Evolutionary conservation across 2,329 filamentous ascomycete genomes (phyloP).

Genomic region (Pseudogymnoascus sp.): DNA sequence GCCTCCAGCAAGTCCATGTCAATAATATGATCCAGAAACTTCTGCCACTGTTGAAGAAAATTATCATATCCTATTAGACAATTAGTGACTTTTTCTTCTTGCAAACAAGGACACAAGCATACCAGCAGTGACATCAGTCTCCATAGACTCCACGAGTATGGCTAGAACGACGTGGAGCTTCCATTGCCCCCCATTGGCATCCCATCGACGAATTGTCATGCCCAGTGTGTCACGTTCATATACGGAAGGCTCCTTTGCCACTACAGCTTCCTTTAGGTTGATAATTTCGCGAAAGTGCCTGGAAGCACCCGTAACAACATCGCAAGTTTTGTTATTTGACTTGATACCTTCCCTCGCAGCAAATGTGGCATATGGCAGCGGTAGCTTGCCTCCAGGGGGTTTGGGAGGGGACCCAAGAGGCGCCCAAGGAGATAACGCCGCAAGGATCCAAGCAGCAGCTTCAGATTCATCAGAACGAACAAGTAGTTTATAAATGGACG

Average conservation of each 20-base stretch:
- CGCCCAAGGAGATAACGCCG: constrained; percentile 68
- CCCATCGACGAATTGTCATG: constrained; percentile 69
- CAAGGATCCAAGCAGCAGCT: constrained; percentile 72
- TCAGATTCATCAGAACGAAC: constrained; percentile 55
- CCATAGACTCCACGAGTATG: constrained; percentile 55
- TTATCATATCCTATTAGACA: constrained; percentile 22
- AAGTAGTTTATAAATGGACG: constrained; percentile 47
- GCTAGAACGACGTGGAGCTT: constrained; percentile 62
- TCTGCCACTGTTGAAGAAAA: constrained; percentile 45
- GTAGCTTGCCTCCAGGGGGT: constrained; percentile 38
- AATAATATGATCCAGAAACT: constrained; percentile 48
- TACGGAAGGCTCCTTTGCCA: constrained; percentile 38
- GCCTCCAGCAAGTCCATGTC: constrained; percentile 51
- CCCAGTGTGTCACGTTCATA: constrained; percentile 58
- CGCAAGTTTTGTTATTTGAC: constrained; percentile 66
- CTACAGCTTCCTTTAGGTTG: constrained; percentile 49
- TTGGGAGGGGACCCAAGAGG: constrained; percentile 33
- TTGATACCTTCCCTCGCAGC: constrained; percentile 74
- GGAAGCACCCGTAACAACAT: constrained; percentile 58
- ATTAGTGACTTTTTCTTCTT: constrained; percentile 7
- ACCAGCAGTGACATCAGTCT: constrained; percentile 37
- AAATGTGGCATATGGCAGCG: constrained; percentile 52
- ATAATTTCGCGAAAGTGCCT: constrained; percentile 58
- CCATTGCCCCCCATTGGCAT: constrained; percentile 57
- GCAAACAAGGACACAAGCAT: background rate